A percentile compares a stretch with the other conserved stretches of the same genome.
These are phyloP conservation scores for Tricholoma flavovirens DNA, from an alignment of 768 basidiomycete species.

Conservation along the genomic window DNA sequence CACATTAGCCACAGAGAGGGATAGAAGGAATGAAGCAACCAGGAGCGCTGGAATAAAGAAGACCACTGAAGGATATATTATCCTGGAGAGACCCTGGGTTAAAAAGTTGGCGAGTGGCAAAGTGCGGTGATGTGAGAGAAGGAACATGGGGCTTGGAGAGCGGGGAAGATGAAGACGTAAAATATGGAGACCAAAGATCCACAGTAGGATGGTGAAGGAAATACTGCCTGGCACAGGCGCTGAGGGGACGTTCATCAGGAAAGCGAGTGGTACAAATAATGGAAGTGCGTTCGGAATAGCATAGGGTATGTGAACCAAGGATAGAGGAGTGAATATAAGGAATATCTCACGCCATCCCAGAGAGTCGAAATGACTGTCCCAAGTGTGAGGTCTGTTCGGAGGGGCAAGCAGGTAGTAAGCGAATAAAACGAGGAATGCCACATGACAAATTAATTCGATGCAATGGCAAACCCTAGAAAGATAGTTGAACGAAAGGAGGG, in stretches of 20 bases:
- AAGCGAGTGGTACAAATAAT: slow-evolving; percentile 34
- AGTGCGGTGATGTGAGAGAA: slow-evolving; percentile 31
- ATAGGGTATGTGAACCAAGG: slow-evolving; percentile 28
- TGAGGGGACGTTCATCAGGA: slow-evolving; percentile 36
- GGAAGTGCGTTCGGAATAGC: slow-evolving; percentile 29
- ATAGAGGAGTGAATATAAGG: slow-evolving; percentile 34
- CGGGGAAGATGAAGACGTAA: slow-evolving; percentile 42
- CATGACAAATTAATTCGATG: slow-evolving; percentile 33
- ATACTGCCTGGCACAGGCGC: slow-evolving; percentile 34
- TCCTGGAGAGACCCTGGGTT: slow-evolving; percentile 28
- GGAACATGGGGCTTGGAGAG: slow-evolving; percentile 38
- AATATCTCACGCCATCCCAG: slow-evolving; percentile 30
- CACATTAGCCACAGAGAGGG: slow-evolving; percentile 43
- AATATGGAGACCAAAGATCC: slow-evolving; percentile 35
- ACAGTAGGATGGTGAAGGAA: slow-evolving; percentile 36
- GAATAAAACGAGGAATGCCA: slow-evolving; percentile 37
- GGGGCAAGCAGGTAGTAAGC: slow-evolving; percentile 37
- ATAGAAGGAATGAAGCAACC: slow-evolving; percentile 38
- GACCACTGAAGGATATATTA: slow-evolving; percentile 33
- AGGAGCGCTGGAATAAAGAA: slow-evolving; percentile 49
- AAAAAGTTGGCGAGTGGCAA: slow-evolving; percentile 44
- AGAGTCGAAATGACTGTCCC: slow-evolving; percentile 12
- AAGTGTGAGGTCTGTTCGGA: slow-evolving; percentile 24
- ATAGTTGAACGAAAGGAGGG: neutral
- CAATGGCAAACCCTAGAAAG: slow-evolving; percentile 36